These are phyloP conservation scores for Patellaria atrata DNA, from an alignment of 495 filamentous ascomycete species.

Conservation along the genomic window DNA sequence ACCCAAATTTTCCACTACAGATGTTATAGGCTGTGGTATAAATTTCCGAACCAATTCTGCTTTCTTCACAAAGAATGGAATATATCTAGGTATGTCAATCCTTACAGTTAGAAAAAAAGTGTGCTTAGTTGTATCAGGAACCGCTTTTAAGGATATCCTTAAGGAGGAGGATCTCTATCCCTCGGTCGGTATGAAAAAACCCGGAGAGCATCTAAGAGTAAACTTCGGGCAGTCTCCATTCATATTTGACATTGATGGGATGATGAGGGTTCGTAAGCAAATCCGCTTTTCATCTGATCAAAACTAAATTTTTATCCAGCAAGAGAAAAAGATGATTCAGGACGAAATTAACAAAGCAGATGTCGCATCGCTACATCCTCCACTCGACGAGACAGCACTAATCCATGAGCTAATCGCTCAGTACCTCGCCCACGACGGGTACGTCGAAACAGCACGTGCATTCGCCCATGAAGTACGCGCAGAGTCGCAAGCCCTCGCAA, in stretches of 20 bases:
- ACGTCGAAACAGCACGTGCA: constrained; percentile 82
- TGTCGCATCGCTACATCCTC: constrained; percentile 44
- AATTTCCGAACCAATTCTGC: constrained; percentile 80
- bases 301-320: constrained; percentile 30
- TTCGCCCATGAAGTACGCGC: constrained; percentile 72
- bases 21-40: constrained; percentile 83
- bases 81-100: constrained; percentile 47
- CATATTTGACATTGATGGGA: constrained; percentile 79
- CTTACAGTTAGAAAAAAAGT: constrained; percentile 1
- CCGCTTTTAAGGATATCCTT: constrained; percentile 70
- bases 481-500: constrained; percentile 51
- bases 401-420: constrained; percentile 76
- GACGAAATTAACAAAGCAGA: constrained; percentile 39
- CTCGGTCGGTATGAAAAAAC: constrained; percentile 85
- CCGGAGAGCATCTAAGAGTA: constrained; percentile 63
- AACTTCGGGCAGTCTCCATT: constrained; percentile 92
- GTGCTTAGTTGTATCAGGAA: constrained; percentile 36
- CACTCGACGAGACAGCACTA: constrained; percentile 57
- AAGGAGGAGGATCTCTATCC: constrained; percentile 61
- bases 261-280: constrained; percentile 52
- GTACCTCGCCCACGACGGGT: constrained; percentile 89
- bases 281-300: neutral
- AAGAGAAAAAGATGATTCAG: constrained; percentile 45
- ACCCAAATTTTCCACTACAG: constrained; percentile 52
- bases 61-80: constrained; percentile 93